Base-by-base conservation (phyloP, 345 rosid species). In the Gossypium anomalum region DNA sequence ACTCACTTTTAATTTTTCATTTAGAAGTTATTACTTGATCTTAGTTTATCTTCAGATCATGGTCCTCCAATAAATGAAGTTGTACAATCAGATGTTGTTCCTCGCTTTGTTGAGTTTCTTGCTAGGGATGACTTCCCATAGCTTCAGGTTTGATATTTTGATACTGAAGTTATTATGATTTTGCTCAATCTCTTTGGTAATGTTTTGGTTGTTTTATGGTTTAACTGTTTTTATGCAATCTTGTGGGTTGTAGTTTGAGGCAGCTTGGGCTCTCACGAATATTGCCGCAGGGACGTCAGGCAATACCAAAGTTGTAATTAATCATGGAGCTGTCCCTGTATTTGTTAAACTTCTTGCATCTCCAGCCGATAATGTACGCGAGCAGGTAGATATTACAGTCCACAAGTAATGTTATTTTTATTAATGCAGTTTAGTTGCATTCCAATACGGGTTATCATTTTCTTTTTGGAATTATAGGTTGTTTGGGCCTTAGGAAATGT, bases 261-360 rank as follows among this genome's bases (percentile, higher is more conserved):
- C 97, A 43, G 97, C 97, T 74, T 90, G 96, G 96, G 92, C 89
- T 15, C 92, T 90, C 60, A 90, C 96, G 51, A 90, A 90, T 65
- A 87, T 91, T 76, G 97, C 93, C 55, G 87, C 96, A 20, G 93
- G 92, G 53, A 89, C 93, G 19, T 91, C 93, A 53, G 91, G 88
- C 82, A 83, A 88, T 60, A 89, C 94, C 1, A 88, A 78, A 70
- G 90, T 86, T 51, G 89, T 91, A 0, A 82, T 89, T 77, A 92
- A 89, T 65, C 88, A 86, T 75, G 93, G 90, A 4, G 97, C 92
- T 77, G 85, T 91, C 49, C 92, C 92, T 8, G 80, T 86, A 15
- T 88, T 91, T 75, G 86, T 89, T 56, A 85, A 78, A 57, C 94
- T 89, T 79, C 87, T 91, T 44, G 79, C 76, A 47, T 88, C 94